Base-by-base conservation (phyloP, 1,284 basidiomycete genomes). In the Ceratobasidium papillatum region DNA sequence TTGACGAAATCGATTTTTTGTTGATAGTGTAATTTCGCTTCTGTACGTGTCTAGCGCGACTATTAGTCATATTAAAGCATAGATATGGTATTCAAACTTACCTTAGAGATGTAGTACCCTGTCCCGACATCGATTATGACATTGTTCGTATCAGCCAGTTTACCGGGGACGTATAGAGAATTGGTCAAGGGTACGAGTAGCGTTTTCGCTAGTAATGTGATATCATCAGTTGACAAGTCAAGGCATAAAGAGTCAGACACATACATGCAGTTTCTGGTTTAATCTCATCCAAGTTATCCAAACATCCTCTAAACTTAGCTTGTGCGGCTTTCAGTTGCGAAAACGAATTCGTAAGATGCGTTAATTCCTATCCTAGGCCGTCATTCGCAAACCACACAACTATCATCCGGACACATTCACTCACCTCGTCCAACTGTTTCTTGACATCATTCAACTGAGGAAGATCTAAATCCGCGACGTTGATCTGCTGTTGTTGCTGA, bases 91-190 rank as follows among this genome's bases (percentile, higher is more conserved):
- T 8, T 54, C 0, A 41, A 52, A 4, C 86, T 75, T 73, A 95
- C 96, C 88, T 98, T 99, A 82, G 94, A 91, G 22, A 99, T 92
- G 80, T 93, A 99, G 84, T 98, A 99, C 0, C 97, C 97, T 0
- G 97, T 99, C 1, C 97, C 97, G 38, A 99, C 88, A 81, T 99
- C 97, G 22, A 99, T 90, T 75, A 99, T 91, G 62, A 99, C 96
- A 78, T 94, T 89, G 63, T 95, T 91, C 1, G 89, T 82, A 80
- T 98, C 93, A 32, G 86, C 86, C 43, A 99, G 86, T 83, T 91
- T 95, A 36, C 96, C 97, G 0, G 96, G 95, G 17, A 99, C 94
- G 81, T 99, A 99, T 2, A 99, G 87, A 0, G 95, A 98, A 81
- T 94, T 94, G 11, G 96, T 98, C 63, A 99, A 84, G 1, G 97